Percentiles rank a stretch among this genome's conserved stretches.
These are phyloP conservation scores for Rubroshorea leprosula DNA, from an alignment of 345 rosid genomes.

Conservation along the genomic window DNA sequence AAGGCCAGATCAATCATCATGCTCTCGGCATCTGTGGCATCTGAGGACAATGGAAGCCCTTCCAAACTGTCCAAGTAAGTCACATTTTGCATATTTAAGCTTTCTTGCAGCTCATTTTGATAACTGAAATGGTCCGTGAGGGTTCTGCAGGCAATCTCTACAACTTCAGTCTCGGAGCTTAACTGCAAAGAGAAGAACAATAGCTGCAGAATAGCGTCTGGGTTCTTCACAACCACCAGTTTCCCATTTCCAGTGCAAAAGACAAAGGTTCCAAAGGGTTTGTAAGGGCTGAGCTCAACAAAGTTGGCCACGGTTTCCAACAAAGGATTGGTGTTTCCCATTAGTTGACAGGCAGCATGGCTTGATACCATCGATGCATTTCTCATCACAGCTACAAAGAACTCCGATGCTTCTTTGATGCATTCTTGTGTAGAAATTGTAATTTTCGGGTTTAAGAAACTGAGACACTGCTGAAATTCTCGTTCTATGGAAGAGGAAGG, in stretches of 20 bases:
- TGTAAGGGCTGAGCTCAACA: constrained; percentile 65
- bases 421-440: constrained; percentile 1
- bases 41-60: constrained; percentile 29
- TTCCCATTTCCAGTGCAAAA: constrained; percentile 44
- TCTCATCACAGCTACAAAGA: constrained; percentile 46
- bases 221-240: constrained; percentile 46
- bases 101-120: constrained; percentile 21
- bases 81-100: constrained; percentile 25
- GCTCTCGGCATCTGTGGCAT: constrained; percentile 15
- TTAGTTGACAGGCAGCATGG: constrained; percentile 52
- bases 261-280: constrained; percentile 68
- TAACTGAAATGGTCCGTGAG: constrained; percentile 43
- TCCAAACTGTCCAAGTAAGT: constrained; percentile 28
- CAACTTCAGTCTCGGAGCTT: constrained; percentile 26
- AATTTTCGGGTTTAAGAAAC: constrained; percentile 22
- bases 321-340: constrained; percentile 60
- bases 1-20: constrained; percentile 18
- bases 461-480: constrained; percentile 26
- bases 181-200: constrained; percentile 62
- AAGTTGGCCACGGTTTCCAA: constrained; percentile 52
- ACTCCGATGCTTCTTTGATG: constrained; percentile 4
- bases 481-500: constrained; percentile 33
- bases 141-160: constrained; percentile 31
- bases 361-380: constrained; percentile 49
- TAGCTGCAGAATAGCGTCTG: constrained; percentile 69